Evolutionary conservation across 2,329 filamentous ascomycete genomes (phyloP), one percentile per base, ranked within the genome.

Genomic region (Phoma sp.): DNA sequence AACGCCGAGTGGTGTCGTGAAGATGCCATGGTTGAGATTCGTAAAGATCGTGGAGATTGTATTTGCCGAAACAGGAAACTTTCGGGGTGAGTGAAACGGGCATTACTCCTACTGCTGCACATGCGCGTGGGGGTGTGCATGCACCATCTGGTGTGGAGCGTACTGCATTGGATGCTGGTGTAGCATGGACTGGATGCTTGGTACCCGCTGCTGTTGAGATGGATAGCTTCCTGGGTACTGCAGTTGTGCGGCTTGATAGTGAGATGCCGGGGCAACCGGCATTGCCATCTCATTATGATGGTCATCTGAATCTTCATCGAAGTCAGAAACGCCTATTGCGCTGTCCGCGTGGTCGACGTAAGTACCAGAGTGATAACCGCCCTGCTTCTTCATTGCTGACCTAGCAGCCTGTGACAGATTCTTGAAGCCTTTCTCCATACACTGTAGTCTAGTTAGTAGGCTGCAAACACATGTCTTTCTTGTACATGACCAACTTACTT

Each of bases 361-460:
- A 66, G 69, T 78, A 77, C 75, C 77, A 32, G 47, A 44, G 40
- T 56, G 47, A 65, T 64, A 62, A 47, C 63, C 63, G 48, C 63
- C 63, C 80, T 84, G 84, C 77, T 86, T 87, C 66, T 87, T 87
- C 54, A 84, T 81, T 53, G 83, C 85, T 51, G 87, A 83, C 58
- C 89, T 85, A 60, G 86, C 82, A 47, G 86, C 84, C 64, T 86
- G 86, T 71, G 89, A 87, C 53, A 95, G 82, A 74, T 90, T 92
- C 78, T 92, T 93, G 65, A 93, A 79, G 32, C 91, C 90, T 69
- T 89, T 89, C 72, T 89, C 87, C 86, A 95, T 90, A 77, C 89
- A 91, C 90, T 93, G 61, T 42, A 49, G 23, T 55, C 33, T 14
- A 13, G 41, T 65, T 44, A 69, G 60, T 45, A 27, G 52, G 22